These are phyloP conservation scores for Trametes maxima DNA, from an alignment of 768 basidiomycete species.

Conservation along the genomic window DNA sequence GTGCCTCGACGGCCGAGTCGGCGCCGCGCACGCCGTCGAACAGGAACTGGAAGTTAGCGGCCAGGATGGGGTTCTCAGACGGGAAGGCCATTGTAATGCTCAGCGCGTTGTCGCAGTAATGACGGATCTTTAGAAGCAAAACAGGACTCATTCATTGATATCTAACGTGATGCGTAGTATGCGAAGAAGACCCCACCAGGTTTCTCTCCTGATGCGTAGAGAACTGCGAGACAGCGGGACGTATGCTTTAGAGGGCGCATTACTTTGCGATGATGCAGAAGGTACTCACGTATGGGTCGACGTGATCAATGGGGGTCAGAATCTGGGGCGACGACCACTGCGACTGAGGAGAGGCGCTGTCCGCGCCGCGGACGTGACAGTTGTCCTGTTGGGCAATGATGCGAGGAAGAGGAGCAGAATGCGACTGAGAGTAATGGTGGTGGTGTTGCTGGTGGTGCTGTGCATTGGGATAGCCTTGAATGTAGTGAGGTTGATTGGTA, in stretches of 20 bases:
- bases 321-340: slow-evolving; percentile 58
- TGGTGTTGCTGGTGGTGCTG: slow-evolving; percentile 28
- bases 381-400: slow-evolving; percentile 40
- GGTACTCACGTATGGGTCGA: slow-evolving; percentile 66
- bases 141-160: slow-evolving; percentile 48
- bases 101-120: slow-evolving; percentile 49
- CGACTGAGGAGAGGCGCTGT: slow-evolving; percentile 49
- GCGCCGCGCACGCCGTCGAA: slow-evolving; percentile 41
- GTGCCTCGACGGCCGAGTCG: slow-evolving; percentile 42
- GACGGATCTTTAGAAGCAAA: slow-evolving; percentile 40
- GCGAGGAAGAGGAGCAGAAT: slow-evolving; percentile 40
- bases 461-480: slow-evolving; percentile 44
- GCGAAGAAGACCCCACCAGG: slow-evolving; percentile 48
- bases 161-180: slow-evolving; percentile 52
- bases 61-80: slow-evolving; percentile 46
- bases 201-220: slow-evolving; percentile 49
- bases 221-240: slow-evolving; percentile 34
- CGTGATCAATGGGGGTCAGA: slow-evolving; percentile 49
- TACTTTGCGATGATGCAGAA: neutral
- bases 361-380: slow-evolving; percentile 48
- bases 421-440: slow-evolving; percentile 28
- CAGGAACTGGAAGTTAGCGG: slow-evolving; percentile 44
- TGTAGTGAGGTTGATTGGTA: slow-evolving; percentile 52
- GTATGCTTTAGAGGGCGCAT: neutral
- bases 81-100: slow-evolving; percentile 50